phyloP scores from a whole-genome alignment of 2,329 filamentous ascomycete genomes.

The Basipetospora chlamydospora region DNA sequence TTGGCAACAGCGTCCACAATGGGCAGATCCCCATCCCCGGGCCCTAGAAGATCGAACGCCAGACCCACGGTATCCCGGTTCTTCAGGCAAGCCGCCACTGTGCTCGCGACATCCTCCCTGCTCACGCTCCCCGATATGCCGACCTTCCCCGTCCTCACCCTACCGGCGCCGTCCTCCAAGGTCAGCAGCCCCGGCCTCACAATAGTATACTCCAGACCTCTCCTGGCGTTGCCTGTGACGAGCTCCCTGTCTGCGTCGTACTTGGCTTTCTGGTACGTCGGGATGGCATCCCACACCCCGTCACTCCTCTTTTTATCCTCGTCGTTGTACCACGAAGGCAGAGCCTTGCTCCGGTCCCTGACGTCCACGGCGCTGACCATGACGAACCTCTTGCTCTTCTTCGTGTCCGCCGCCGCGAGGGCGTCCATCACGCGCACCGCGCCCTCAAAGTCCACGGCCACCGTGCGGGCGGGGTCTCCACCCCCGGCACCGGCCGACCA shows the following conservation, averaged over 20 bases:
- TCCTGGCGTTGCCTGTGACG: conserved; percentile 19
- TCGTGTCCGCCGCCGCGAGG: conserved; percentile 19
- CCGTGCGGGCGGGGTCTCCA: conserved; percentile 22
- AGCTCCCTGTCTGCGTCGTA: conserved; percentile 24
- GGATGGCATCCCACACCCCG: conserved; percentile 23
- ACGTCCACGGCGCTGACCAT: conserved; percentile 29
- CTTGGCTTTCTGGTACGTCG: conserved; percentile 25
- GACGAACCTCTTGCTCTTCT: conserved; percentile 22
- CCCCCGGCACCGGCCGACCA: conserved; percentile 16
- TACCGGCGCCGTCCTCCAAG: conserved; percentile 22
- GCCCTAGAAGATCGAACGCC: conserved; percentile 26
- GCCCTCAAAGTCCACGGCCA: conserved; percentile 27
- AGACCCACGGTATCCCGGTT: conserved; percentile 23
- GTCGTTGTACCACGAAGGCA: conserved; percentile 28
- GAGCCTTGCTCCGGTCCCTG: conserved; percentile 21
- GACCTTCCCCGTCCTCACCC: conserved; percentile 25
- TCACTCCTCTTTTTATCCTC: conserved; percentile 19
- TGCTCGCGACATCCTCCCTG: conserved; percentile 28
- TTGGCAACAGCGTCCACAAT: conserved; percentile 22
- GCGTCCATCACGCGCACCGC: conserved; percentile 31
- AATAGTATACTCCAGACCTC: conserved; percentile 29
- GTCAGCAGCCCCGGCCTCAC: conserved; percentile 24
- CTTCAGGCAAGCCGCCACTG: conserved; percentile 24
- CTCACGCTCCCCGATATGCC: conserved; percentile 20
- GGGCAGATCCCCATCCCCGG: conserved; percentile 16